Conservation (phyloP, 2,329 filamentous ascomycete species). For the Paecilomyces fulvus region DNA sequence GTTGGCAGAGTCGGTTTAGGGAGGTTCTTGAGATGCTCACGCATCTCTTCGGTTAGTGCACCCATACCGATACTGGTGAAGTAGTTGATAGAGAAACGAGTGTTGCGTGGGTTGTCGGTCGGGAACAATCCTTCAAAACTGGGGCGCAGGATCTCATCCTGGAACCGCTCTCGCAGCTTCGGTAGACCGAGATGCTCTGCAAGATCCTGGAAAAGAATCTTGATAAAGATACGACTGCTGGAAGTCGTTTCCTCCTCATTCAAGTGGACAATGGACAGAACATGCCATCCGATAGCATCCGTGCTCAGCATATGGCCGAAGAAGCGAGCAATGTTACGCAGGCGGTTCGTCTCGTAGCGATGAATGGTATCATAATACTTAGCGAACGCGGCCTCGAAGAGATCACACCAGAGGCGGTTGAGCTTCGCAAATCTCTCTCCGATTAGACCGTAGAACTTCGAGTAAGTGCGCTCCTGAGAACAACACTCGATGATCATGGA, state of each 20-base stretch:
- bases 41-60: conserved; percentile 86
- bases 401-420: conserved; percentile 85
- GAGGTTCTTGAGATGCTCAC: conserved; percentile 79
- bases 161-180: conserved; percentile 66
- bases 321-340: conserved; percentile 90
- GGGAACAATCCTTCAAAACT: conserved; percentile 84
- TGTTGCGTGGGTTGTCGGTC: conserved; percentile 77
- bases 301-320: conserved; percentile 86
- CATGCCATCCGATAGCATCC: conserved; percentile 89
- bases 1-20: conserved; percentile 74
- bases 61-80: conserved; percentile 98
- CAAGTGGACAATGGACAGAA: conserved; percentile 72
- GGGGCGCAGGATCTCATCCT: conserved; percentile 68
- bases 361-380: conserved; percentile 98
- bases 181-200: conserved; percentile 77
- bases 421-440: conserved; percentile 93
- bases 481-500: conserved; percentile 98
- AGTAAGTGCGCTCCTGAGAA: conserved; percentile 92
- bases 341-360: conserved; percentile 87
- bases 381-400: conserved; percentile 82
- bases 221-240: conserved; percentile 95
- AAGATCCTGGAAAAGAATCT: conserved; percentile 92
- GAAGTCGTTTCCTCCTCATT: conserved; percentile 97
- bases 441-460: conserved; percentile 92
- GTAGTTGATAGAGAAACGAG: conserved; percentile 97